A percentile compares a stretch with the other conserved stretches of the same genome.
phyloP scores from a whole-genome alignment of 441 rosid genomes.

The Omphalea diandra region DNA sequence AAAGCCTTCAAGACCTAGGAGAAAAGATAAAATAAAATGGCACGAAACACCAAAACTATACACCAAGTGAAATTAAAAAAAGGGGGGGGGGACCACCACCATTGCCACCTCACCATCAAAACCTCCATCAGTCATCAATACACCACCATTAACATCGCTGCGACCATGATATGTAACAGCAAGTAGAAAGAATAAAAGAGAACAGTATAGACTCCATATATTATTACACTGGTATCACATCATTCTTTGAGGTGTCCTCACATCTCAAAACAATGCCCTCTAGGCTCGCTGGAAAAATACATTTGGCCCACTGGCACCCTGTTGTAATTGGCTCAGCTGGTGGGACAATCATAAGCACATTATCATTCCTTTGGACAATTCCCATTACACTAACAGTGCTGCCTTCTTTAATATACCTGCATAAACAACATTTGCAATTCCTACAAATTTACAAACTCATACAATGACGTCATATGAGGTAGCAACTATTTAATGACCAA shows the following conservation, averaged over 20 bases:
- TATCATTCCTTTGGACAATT: slow-evolving; percentile 96
- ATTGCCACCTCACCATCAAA: slow-evolving; percentile 14
- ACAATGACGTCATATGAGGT: not conserved
- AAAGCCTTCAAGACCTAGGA: slow-evolving; percentile 33
- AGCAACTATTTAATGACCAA: not conserved
- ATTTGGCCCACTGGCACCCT: slow-evolving; percentile 89
- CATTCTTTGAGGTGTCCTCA: slow-evolving; percentile 90
- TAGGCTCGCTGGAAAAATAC: slow-evolving; percentile 84
- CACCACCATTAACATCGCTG: slow-evolving; percentile 18
- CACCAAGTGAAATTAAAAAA: slow-evolving; percentile 22
- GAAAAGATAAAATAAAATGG: slow-evolving; percentile 5
- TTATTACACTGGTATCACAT: slow-evolving; percentile 85
- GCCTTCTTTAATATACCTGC: slow-evolving; percentile 96
- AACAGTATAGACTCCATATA: slow-evolving; percentile 16
- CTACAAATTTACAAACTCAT: slow-evolving; percentile 2
- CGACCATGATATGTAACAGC: slow-evolving; percentile 8
- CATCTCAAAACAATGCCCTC: slow-evolving; percentile 96
- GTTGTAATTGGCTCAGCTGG: slow-evolving; percentile 84
- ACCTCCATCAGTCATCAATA: too few relatives aligned
- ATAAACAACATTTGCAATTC: not conserved
- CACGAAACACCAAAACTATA: slow-evolving; percentile 39
- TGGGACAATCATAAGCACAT: slow-evolving; percentile 94
- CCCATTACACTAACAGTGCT: slow-evolving; percentile 99
- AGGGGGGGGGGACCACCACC: not conserved
- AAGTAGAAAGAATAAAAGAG: slow-evolving; percentile 9